Percentiles rank a stretch among this genome's conserved stretches.
These are phyloP conservation scores for Talaromyces sp. DNA, from an alignment of 2,329 filamentous ascomycete species.

Conservation along the genomic window DNA sequence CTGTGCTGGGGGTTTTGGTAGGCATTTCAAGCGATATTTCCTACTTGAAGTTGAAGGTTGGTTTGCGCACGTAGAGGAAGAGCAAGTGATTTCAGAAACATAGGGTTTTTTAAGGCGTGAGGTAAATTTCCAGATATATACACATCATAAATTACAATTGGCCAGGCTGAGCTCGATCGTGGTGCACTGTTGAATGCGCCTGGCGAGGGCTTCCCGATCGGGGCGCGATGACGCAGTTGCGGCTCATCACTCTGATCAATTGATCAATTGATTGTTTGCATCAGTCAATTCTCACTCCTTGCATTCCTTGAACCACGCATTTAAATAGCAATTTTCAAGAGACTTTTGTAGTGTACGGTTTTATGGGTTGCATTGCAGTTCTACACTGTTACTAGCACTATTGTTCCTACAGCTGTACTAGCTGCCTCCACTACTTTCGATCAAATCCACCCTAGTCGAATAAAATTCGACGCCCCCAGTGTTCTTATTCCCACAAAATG, in stretches of 20 bases:
- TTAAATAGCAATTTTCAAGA: neutral
- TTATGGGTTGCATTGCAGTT: too few species aligned
- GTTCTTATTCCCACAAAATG: too few species aligned
- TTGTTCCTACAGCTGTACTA: too few species aligned
- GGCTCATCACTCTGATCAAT: neutral
- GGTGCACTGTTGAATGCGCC: neutral
- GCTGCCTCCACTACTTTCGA: too few species aligned
- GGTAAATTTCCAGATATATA: neutral
- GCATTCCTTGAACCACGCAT: neutral
- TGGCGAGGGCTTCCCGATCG: neutral
- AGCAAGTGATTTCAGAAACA: too few species aligned
- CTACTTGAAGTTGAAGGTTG: neutral
- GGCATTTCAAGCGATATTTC: neutral
- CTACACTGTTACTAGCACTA: too few species aligned
- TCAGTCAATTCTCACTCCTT: neutral
- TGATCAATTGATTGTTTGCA: neutral
- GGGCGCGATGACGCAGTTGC: neutral
- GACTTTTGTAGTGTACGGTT: neutral
- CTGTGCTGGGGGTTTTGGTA: neutral
- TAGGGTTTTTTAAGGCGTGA: neutral
- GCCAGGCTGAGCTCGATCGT: neutral
- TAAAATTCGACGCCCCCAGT: too few species aligned
- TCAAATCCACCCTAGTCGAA: too few species aligned
- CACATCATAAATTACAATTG: neutral
- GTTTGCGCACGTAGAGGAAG: neutral